Evolutionary conservation across 2,329 filamentous ascomycete genomes (phyloP).

Genomic region (Claviceps purpurea): DNA sequence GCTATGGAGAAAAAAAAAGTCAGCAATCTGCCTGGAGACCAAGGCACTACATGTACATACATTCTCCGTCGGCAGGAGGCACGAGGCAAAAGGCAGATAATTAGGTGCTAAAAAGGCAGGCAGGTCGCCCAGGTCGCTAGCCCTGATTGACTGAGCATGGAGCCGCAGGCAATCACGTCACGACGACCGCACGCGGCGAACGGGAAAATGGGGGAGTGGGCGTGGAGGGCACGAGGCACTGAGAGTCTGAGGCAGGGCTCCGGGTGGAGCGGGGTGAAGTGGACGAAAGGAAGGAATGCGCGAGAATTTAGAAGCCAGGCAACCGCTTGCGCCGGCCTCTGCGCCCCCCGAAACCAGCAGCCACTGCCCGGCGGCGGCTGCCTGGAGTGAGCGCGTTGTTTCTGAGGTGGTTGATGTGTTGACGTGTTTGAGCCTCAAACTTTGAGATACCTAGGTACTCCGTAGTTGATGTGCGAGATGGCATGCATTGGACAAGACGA

Average conservation of each 20-base stretch:
- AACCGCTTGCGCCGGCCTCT: not conserved
- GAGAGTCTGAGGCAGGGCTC: slow-evolving; percentile 2
- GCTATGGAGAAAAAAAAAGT: slow-evolving; percentile 4
- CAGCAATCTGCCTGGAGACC: slow-evolving; percentile 4
- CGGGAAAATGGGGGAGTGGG: not conserved
- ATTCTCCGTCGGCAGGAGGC: not conserved
- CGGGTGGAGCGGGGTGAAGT: not conserved
- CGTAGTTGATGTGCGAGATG: not conserved
- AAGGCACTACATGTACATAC: not conserved
- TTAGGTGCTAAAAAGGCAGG: not conserved
- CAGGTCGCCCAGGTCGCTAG: not conserved
- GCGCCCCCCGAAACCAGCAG: not conserved
- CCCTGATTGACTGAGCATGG: not conserved
- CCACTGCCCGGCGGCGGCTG: not conserved
- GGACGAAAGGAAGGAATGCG: not conserved
- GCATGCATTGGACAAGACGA: not conserved
- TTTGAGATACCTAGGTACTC: too few species aligned
- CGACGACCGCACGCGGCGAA: slow-evolving; percentile 4
- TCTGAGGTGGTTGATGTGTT: not conserved
- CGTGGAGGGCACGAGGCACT: slow-evolving; percentile 5
- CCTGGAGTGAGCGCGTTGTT: not conserved
- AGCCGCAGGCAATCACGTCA: slow-evolving; percentile 10
- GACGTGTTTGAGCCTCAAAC: too few species aligned
- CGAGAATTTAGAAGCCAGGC: not conserved
- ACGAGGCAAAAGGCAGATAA: not conserved